Evolutionary conservation across 768 basidiomycete genomes (phyloP), one percentile per base, ranked within the genome.

Genomic region (Exidia glandulosa): DNA sequence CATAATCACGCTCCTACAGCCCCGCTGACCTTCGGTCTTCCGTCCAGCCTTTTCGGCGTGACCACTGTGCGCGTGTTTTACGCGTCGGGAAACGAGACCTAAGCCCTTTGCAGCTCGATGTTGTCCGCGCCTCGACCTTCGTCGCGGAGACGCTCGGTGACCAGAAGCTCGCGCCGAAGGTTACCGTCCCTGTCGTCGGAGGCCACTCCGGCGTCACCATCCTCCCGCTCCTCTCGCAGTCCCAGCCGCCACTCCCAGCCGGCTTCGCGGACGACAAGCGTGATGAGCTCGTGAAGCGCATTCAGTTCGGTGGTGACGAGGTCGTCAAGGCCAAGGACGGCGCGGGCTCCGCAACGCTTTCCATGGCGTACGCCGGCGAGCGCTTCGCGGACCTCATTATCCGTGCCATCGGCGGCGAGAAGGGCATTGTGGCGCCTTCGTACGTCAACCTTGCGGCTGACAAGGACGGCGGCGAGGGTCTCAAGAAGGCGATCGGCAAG

Each of bases 251-350:
- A 14, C 81, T 94, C 27, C 88, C 89, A 31, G 61, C 80, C n/a
- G 70, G 71, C 59, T 60, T 86, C 60, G 66, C 77, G n/a, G 67
- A 75, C 34, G 76, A 74, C 5, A 70, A 72, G 1, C 71, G 84
- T 66, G 83, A 84, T 30, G 74, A 78, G 14, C 80, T 97, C 56
- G 78, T 89, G 55, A 79, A 91, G 60, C 88, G 91, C 65, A 91
- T 96, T 67, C 94, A 95, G 72, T 96, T 90, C 68, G 94, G 94
- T 60, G 94, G 94, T 60, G 94, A 96, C 66, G 94, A 98, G 75
- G 94, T 98, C 68, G 95, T 98, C 71, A 89, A 96, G 76, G 96
- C 96, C 48, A 99, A 99, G 78, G 88, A 91, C 67, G 86, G 86
- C 64, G 84, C 86, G 57, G 96, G 96, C 50, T 94, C 91, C 32